A percentile compares a stretch with the other conserved stretches of the same genome.
Conservation (phyloP, 805 yeast genomes). For the Kuraishia floccosa region DNA sequence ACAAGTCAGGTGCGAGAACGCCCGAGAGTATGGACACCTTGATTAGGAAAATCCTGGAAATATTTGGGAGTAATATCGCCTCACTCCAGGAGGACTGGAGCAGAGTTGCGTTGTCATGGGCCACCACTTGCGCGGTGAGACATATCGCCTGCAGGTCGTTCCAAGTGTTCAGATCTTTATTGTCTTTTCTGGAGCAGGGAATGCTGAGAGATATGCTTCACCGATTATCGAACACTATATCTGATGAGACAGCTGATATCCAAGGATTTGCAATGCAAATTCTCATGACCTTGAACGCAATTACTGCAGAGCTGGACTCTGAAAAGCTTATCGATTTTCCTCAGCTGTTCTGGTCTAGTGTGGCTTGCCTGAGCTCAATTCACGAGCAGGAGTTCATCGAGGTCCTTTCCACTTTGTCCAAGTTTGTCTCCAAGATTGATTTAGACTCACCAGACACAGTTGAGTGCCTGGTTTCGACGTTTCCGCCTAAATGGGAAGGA, state of each 20-base stretch:
- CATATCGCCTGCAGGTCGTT: conserved; percentile 96
- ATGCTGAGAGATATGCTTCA: conserved; percentile 94
- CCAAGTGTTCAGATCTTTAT: conserved; percentile 77
- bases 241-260: conserved; percentile 81
- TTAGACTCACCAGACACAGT: conserved; percentile 79
- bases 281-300: conserved; percentile 88
- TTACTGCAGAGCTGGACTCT: conserved; percentile 75
- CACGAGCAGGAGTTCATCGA: conserved; percentile 93
- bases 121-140: conserved; percentile 93
- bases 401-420: conserved; percentile 68
- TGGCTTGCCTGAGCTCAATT: conserved; percentile 80
- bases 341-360: conserved; percentile 90
- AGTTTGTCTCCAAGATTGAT: conserved; percentile 79
- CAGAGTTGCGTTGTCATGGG: conserved; percentile 76
- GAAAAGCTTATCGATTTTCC: conserved; percentile 79
- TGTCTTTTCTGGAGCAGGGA: conserved; percentile 70
- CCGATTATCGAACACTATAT: conserved; percentile 81
- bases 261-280: conserved; percentile 98
- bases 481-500: conserved; percentile 96
- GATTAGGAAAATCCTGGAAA: conserved; percentile 48
- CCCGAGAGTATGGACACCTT: conserved; percentile 78
- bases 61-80: conserved; percentile 37
- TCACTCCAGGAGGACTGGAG: conserved; percentile 77
- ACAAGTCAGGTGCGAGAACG: conserved; percentile 69
- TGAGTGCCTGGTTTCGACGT: conserved; percentile 69